Base-by-base conservation (phyloP, 2,329 filamentous ascomycete genomes). In the Neodidymelliopsis sp. region DNA sequence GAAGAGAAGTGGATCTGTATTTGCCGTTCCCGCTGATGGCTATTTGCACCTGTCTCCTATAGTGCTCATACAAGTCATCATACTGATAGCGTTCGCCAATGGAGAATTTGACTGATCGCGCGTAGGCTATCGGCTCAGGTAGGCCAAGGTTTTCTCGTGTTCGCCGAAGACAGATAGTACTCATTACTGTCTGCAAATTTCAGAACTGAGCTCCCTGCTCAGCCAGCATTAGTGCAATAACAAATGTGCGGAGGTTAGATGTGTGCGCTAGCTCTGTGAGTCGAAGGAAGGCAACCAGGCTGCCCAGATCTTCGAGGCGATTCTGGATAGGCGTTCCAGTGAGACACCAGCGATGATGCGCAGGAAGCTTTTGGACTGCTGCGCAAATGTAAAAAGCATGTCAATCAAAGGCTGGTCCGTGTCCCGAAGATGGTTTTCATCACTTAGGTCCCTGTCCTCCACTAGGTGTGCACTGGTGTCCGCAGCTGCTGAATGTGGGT, bases 291-390 rank as follows among this genome's bases (percentile, higher is more conserved):
- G 33, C 31, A 11, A 49, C 48, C 0, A 78, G 56, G 0, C 74
- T 60, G 0, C 71, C 74, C 18, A 69, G 73, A 49, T 78, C 74
- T 15, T 77, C 69, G 0, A 79, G 58, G 0, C 60, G 62, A 38
- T 78, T 62, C 36, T 62, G 59, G 22, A 62, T 60, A 10, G 59
- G 59, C 15, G 59, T 62, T 38, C 57, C 54, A 12, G 59, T 60
- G 2, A 59, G 35, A 37, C 53, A 56, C 57, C 50, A 57, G 7
- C 57, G 57, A 19, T 23, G 35, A n/a, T 53, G 24, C 12, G 49
- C 46, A 13, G 28, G 13, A 10, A 62, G 36, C 3, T 13, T 19
- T 24, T 25, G 16, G 10, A 59, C 23, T 24, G 23, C 23, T n/a
- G n/a, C n/a, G n/a, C n/a, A n/a, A n/a, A n/a, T n/a, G n/a, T n/a